Percentiles rank a stretch among this genome's conserved stretches.
Conservation (phyloP, 768 basidiomycete species). For the Trametes cinnabarina region DNA sequence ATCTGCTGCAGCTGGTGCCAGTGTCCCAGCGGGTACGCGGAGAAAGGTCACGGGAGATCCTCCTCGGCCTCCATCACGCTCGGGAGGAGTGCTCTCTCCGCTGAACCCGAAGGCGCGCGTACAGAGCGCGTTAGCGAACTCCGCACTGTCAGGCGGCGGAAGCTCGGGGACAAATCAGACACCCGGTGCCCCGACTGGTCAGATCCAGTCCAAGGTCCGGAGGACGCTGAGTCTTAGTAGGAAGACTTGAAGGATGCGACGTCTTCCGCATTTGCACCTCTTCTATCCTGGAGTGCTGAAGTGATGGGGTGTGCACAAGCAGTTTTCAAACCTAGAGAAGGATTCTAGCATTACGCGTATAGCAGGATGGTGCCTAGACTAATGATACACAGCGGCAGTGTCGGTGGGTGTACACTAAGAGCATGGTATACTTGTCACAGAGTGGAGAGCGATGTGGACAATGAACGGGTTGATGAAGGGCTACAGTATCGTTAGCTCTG, state of each 20-base stretch:
- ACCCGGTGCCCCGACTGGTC: conserved; percentile 25
- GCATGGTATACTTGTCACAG: not conserved
- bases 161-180: conserved; percentile 32
- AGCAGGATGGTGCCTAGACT: conserved; percentile 3
- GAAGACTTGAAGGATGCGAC: conserved; percentile 24
- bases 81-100: conserved; percentile 57
- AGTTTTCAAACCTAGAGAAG: not conserved
- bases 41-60: conserved; percentile 60
- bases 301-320: not conserved
- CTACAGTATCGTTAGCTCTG: conserved; percentile 2
- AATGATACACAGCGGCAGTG: conserved; percentile 13
- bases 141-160: not conserved
- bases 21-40: conserved; percentile 48
- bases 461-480: not conserved
- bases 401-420: not conserved
- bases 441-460: not conserved
- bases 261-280: too few relatives aligned
- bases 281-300: not conserved
- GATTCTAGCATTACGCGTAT: conserved; percentile 9
- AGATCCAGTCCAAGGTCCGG: conserved; percentile 35
- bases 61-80: conserved; percentile 28
- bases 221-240: conserved; percentile 42
- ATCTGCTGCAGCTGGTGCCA: conserved; percentile 17
- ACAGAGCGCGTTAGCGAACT: conserved; percentile 38
- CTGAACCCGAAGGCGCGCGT: conserved; percentile 68